phyloP scores from a whole-genome alignment of 176 grass and related monocot species.

The Rhynchospora pubera region DNA sequence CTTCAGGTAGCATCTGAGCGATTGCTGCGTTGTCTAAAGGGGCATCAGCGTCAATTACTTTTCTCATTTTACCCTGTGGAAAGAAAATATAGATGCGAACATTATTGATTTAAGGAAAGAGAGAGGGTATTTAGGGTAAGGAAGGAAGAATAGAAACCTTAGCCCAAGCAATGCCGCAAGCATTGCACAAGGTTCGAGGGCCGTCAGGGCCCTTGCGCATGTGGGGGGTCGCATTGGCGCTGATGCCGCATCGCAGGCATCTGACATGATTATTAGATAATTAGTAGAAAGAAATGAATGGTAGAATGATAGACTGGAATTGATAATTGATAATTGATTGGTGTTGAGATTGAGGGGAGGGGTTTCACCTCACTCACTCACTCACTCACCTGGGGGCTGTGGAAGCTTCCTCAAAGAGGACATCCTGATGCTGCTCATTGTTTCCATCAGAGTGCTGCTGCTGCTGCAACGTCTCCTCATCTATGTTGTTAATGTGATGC shows the following conservation, averaged over 20 bases:
- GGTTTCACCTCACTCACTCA: no score
- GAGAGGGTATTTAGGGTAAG: neutral
- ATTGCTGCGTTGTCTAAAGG: slow-evolving; percentile 39
- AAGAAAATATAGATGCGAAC: slow-evolving; percentile 2
- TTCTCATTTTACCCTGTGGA: slow-evolving; percentile 70
- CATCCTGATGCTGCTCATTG: no score
- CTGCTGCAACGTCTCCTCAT: no score
- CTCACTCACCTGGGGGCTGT: no score
- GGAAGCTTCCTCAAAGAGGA: no score
- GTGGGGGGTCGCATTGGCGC: slow-evolving; percentile 61
- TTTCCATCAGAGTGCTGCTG: no score
- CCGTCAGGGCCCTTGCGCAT: slow-evolving; percentile 75
- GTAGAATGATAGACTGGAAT: no score
- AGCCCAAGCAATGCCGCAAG: slow-evolving; percentile 83
- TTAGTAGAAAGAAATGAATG: no score
- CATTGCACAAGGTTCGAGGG: slow-evolving; percentile 79
- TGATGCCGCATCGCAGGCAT: slow-evolving; percentile 78
- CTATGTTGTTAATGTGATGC: no score
- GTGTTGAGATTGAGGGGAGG: no score
- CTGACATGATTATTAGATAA: slow-evolving; percentile 19
- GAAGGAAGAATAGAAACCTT: slow-evolving; percentile 32
- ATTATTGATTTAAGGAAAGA: neutral
- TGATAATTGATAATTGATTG: no score
- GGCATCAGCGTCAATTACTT: slow-evolving; percentile 61
- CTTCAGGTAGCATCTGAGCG: slow-evolving; percentile 52